Conservation (phyloP, 805 yeast genomes). For the Citeromyces matritensis region DNA sequence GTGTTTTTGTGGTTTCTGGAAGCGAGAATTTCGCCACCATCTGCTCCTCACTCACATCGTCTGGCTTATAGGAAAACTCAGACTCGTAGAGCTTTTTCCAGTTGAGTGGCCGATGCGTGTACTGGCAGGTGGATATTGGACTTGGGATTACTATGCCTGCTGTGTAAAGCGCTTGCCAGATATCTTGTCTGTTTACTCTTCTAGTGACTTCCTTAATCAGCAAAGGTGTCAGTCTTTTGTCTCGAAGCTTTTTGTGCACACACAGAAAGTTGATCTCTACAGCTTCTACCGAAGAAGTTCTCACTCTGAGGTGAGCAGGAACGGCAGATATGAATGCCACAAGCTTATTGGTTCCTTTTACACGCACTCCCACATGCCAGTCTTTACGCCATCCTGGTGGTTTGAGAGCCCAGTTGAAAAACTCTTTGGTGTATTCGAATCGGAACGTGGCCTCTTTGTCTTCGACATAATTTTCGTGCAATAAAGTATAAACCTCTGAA, state of each 20-base stretch:
- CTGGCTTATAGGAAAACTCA: conserved; percentile 76
- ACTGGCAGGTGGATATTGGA: conserved; percentile 81
- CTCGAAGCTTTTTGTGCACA: conserved; percentile 83
- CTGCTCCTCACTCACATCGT: conserved; percentile 45
- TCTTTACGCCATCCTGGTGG: conserved; percentile 87
- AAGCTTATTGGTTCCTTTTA: conserved; percentile 54
- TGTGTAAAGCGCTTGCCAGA: conserved; percentile 95
- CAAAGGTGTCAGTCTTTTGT: conserved; percentile 91
- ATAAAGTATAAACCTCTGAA: conserved; percentile 62
- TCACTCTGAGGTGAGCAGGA: conserved; percentile 55
- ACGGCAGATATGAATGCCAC: conserved; percentile 90
- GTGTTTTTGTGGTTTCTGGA: conserved; percentile 29
- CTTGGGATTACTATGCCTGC: conserved; percentile 86
- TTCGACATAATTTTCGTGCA: conserved; percentile 88
- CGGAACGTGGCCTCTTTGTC: conserved; percentile 87
- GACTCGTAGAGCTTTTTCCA: conserved; percentile 86
- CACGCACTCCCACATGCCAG: conserved; percentile 93
- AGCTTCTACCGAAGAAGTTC: conserved; percentile 31
- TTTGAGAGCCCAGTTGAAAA: conserved; percentile 84
- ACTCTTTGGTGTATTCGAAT: conserved; percentile 72
- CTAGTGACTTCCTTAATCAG: conserved; percentile 89
- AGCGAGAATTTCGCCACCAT: conserved; percentile 51
- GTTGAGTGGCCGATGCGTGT: conserved; percentile 85
- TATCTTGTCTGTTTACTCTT: conserved; percentile 67
- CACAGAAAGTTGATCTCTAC: conserved; percentile 91